Conservation (phyloP, 1,284 basidiomycete species). For the Microstroma glucosiphilum region DNA sequence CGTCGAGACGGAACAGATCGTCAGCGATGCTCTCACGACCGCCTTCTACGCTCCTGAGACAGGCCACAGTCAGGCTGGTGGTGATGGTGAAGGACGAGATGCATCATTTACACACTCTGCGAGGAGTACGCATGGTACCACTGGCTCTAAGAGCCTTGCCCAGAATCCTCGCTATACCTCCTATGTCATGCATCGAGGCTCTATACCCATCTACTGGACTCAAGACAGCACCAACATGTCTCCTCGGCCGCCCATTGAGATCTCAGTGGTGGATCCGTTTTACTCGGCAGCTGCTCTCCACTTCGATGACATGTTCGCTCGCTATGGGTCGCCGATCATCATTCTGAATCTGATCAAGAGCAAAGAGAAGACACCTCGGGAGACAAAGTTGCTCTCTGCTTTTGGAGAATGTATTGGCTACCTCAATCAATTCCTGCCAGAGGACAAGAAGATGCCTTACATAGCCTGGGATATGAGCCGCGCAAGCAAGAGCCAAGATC, state of each 20-base stretch:
- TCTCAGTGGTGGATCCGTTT: conserved; percentile 86
- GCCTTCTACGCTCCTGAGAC: conserved; percentile 40
- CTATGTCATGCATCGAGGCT: conserved; percentile 92
- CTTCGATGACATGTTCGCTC: conserved; percentile 82
- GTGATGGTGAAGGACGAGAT: not conserved
- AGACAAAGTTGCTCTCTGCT: conserved; percentile 85
- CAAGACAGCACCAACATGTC: conserved; percentile 86
- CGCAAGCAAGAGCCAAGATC: conserved; percentile 66
- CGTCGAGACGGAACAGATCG: conserved; percentile 98
- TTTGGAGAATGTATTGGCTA: conserved; percentile 89
- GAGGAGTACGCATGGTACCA: conserved; percentile 44
- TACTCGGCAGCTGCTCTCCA: conserved; percentile 87
- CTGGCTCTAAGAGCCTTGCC: conserved; percentile 53
- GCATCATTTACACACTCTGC: not conserved
- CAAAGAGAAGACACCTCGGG: conserved; percentile 67
- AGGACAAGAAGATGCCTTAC: conserved; percentile 78
- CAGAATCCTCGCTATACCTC: conserved; percentile 73
- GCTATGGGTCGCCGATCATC: conserved; percentile 84
- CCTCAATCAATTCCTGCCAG: conserved; percentile 88
- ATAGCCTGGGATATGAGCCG: conserved; percentile 82
- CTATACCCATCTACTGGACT: conserved; percentile 92
- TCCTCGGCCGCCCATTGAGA: conserved; percentile 85
- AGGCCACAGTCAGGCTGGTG: not conserved
- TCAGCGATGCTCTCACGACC: conserved; percentile 82
- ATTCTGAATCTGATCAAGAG: conserved; percentile 81